A percentile compares a stretch with the other conserved stretches of the same genome.
These are phyloP conservation scores for Myriosclerotinia curreyana DNA, from an alignment of 2,329 filamentous ascomycete species.

Conservation along the genomic window DNA sequence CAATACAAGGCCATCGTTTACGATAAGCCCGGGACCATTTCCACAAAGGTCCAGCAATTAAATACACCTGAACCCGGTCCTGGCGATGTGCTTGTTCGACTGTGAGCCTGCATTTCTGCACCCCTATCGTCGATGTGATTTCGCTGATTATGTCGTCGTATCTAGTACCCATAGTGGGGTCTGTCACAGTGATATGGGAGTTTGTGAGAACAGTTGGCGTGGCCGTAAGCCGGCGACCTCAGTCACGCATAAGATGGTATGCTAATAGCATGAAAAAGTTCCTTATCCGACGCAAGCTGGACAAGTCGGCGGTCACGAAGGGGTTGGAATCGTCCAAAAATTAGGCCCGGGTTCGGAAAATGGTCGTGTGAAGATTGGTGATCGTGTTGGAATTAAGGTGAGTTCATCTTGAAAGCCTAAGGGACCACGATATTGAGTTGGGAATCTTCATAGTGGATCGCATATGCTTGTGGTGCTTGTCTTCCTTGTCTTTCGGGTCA, in stretches of 20 bases:
- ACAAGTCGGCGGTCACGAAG: constrained; percentile 68
- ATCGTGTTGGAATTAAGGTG: constrained; percentile 67
- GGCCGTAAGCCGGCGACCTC: constrained; percentile 29
- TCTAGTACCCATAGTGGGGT: constrained; percentile 59
- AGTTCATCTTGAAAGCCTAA: constrained; percentile 30
- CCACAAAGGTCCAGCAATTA: constrained; percentile 60
- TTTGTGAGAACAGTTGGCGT: constrained; percentile 48
- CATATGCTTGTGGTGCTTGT: constrained; percentile 54
- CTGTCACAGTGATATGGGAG: constrained; percentile 60
- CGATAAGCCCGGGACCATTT: constrained; percentile 62
- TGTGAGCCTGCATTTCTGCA: constrained; percentile 43
- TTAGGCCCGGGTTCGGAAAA: constrained; percentile 58
- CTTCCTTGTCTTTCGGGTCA: constrained; percentile 52
- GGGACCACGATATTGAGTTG: neutral
- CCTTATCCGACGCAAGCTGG: constrained; percentile 57
- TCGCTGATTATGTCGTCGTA: constrained; percentile 15
- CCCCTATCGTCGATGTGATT: constrained; percentile 1
- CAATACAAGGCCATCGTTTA: constrained; percentile 64
- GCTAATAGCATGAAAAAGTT: constrained; percentile 49
- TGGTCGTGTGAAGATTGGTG: constrained; percentile 59
- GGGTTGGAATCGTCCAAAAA: constrained; percentile 63
- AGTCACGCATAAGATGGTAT: constrained; percentile 19
- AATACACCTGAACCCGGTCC: constrained; percentile 62
- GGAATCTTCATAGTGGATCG: constrained; percentile 47
- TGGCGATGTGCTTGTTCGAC: constrained; percentile 60